Conservation (phyloP, 2,329 filamentous ascomycete species). For the Fonsecaea pedrosoi region DNA sequence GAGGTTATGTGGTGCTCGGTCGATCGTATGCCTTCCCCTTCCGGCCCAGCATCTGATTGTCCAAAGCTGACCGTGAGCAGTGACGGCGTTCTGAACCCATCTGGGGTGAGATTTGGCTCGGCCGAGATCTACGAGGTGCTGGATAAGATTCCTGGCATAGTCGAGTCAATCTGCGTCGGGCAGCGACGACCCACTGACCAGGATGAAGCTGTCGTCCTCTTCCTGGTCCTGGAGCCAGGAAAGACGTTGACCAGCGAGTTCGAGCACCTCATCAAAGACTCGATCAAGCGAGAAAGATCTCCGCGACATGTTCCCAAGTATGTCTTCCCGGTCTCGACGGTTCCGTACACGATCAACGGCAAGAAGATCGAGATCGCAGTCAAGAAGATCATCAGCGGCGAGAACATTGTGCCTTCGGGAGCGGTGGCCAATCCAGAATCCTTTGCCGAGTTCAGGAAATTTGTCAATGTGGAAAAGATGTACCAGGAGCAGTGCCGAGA, state of each 20-base stretch:
- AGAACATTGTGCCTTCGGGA: too few species aligned
- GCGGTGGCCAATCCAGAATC: too few species aligned
- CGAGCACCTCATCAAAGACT: too few species aligned
- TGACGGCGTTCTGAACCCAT: conserved; percentile 66
- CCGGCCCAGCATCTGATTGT: neutral
- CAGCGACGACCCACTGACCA: conserved; percentile 20
- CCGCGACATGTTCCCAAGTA: conserved; percentile 23
- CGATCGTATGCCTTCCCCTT: conserved; percentile 3
- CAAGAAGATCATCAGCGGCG: conserved; percentile 7
- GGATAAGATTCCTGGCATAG: conserved; percentile 12
- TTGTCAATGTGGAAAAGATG: too few species aligned
- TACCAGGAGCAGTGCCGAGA: too few species aligned
- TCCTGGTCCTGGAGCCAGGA: neutral
- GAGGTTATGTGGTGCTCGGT: conserved; percentile 22
- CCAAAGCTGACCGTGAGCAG: conserved; percentile 45
- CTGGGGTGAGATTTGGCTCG: conserved; percentile 86
- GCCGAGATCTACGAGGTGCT: conserved; percentile 90
- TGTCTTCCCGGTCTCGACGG: conserved; percentile 17
- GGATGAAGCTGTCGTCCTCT: conserved; percentile 27
- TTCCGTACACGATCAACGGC: conserved; percentile 27
- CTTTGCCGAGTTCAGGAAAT: too few species aligned
- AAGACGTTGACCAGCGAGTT: too few species aligned
- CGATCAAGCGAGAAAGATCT: too few species aligned
- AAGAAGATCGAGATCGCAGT: conserved; percentile 32
- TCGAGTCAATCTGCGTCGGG: conserved; percentile 19